A percentile compares a stretch with the other conserved stretches of the same genome.
Conservation (phyloP, 495 filamentous ascomycete genomes). For the Podospora fimiseda region DNA sequence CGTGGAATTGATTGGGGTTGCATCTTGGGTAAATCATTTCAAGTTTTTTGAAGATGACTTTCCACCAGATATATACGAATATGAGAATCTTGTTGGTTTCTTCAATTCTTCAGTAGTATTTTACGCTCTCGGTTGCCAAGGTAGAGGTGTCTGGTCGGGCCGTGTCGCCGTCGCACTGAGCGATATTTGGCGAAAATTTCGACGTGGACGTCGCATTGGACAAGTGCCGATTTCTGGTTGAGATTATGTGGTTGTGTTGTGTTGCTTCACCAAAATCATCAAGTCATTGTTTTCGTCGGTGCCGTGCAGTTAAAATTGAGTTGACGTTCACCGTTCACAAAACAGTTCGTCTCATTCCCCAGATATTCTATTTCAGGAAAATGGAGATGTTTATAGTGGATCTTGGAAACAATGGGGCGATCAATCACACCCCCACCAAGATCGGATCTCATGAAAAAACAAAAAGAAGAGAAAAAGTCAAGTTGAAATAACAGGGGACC, state of each 20-base stretch:
- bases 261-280: too few species aligned
- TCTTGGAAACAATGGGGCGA: not conserved
- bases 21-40: not conserved
- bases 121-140: too few species aligned
- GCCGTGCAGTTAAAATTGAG: not conserved
- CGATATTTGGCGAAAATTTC: not conserved
- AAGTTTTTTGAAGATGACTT: not conserved
- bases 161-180: not conserved
- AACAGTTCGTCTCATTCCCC: not conserved
- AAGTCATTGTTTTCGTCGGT: too few species aligned
- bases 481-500: not conserved
- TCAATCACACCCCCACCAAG: not conserved
- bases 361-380: not conserved
- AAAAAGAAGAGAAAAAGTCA: too few species aligned
- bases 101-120: too few species aligned
- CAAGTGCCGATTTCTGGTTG: not conserved
- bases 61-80: too few species aligned
- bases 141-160: too few species aligned
- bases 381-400: not conserved
- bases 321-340: not conserved
- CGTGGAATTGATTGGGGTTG: not conserved
- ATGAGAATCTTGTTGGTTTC: too few species aligned
- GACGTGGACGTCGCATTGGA: not conserved
- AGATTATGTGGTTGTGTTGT: not conserved
- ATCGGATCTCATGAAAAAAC: not conserved